Percentiles rank a stretch among this genome's conserved stretches.
phyloP scores from a whole-genome alignment of 805 yeast species.

The Teunomyces lycoperdinae region DNA sequence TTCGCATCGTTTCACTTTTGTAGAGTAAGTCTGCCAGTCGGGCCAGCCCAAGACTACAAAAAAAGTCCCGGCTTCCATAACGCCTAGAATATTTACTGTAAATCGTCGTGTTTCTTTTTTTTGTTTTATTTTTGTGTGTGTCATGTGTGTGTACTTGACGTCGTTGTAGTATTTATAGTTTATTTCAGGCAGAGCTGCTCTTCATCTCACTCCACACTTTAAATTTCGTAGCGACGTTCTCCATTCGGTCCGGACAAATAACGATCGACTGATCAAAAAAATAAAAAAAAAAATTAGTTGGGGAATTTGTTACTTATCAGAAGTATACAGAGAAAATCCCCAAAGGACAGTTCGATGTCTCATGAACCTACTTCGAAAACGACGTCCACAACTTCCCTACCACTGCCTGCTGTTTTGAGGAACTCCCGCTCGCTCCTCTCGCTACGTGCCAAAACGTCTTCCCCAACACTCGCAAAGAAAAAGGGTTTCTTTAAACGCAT shows the following conservation, averaged over 20 bases:
- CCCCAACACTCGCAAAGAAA: slow-evolving; percentile 9
- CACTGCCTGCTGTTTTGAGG: neutral
- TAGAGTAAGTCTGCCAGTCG: too few species aligned
- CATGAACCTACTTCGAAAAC: slow-evolving; percentile 1
- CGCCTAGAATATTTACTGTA: too few species aligned
- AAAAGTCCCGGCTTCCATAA: too few species aligned
- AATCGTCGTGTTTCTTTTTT: too few species aligned
- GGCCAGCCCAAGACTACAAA: too few species aligned
- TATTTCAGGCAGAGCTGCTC: neutral
- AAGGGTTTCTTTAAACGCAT: slow-evolving; percentile 36
- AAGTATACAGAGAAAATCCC: neutral
- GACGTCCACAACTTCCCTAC: neutral
- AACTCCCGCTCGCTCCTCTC: slow-evolving; percentile 6
- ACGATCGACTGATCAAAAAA: neutral
- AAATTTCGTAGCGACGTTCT: neutral
- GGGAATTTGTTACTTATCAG: neutral
- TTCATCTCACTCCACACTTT: neutral
- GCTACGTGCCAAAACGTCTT: slow-evolving; percentile 1
- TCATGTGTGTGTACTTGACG: too few species aligned
- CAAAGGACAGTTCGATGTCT: slow-evolving; percentile 4
- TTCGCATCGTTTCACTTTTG: too few species aligned
- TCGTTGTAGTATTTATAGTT: too few species aligned
- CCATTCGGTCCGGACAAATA: neutral
- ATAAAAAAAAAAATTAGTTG: neutral
- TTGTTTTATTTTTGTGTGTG: too few species aligned